phyloP scores from a whole-genome alignment of 495 filamentous ascomycete species.

The Acidiella bohemica region DNA sequence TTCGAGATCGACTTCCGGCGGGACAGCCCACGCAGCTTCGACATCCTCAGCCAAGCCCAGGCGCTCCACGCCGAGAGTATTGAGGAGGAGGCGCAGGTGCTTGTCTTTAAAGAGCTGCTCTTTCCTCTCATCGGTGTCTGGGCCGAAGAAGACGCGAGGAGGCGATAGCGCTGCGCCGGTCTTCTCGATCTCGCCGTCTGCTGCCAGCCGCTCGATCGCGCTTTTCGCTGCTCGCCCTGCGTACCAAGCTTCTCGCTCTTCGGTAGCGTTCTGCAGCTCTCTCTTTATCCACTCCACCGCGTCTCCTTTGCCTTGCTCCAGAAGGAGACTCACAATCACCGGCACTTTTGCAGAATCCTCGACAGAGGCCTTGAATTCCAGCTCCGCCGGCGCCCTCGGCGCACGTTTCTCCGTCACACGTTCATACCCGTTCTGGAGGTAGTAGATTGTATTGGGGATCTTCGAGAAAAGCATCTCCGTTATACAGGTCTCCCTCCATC shows the following conservation, averaged over 20 bases:
- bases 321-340: conserved; percentile 61
- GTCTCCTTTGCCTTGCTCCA: conserved; percentile 62
- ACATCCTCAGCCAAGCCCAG: conserved; percentile 55
- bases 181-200: conserved; percentile 27
- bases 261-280: conserved; percentile 49
- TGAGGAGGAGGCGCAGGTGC: conserved; percentile 80
- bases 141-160: conserved; percentile 39
- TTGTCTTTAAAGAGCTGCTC: conserved; percentile 76
- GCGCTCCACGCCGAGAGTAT: conserved; percentile 54
- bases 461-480: conserved; percentile 93
- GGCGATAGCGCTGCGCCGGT: conserved; percentile 19
- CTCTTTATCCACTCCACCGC: conserved; percentile 71
- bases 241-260: conserved; percentile 72
- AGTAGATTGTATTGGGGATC: conserved; percentile 66
- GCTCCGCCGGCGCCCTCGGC: conserved; percentile 53
- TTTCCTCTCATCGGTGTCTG: conserved; percentile 53
- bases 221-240: conserved; percentile 31
- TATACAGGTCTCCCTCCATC: conserved; percentile 49
- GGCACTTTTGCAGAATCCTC: conserved; percentile 53
- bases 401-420: conserved; percentile 52
- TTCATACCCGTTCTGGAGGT: conserved; percentile 81
- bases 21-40: conserved; percentile 68
- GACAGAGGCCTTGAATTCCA: conserved; percentile 63
- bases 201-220: conserved; percentile 26
- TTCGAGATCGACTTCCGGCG: conserved; percentile 46